These are phyloP conservation scores for Lactifluus hygrophoroides DNA, from an alignment of 768 basidiomycete species.

Conservation along the genomic window DNA sequence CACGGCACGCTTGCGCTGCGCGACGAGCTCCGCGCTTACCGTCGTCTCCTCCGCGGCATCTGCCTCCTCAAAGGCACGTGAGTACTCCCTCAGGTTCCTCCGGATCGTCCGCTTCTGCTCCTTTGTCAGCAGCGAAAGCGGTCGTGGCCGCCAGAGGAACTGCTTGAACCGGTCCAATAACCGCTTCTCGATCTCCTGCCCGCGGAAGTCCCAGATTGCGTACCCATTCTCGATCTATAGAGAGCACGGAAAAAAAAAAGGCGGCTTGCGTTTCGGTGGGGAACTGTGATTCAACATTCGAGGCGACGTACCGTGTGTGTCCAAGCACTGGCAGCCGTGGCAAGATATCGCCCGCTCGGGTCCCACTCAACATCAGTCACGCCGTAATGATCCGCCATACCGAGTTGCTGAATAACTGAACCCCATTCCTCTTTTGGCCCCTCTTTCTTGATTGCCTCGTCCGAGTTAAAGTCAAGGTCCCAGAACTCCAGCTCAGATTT, in stretches of 20 bases:
- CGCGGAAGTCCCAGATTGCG: conserved; percentile 96
- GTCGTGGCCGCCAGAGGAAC: conserved; percentile 97
- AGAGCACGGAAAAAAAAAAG: background rate
- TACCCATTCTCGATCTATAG: conserved; percentile 90
- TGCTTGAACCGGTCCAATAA: conserved; percentile 96
- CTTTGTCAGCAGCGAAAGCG: conserved; percentile 74
- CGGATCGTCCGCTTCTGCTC: conserved; percentile 83
- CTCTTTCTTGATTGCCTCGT: conserved; percentile 44
- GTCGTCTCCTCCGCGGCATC: conserved; percentile 93
- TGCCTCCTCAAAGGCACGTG: conserved; percentile 89
- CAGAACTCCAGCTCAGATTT: conserved; percentile 99
- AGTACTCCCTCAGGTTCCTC: conserved; percentile 86
- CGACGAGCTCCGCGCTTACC: conserved; percentile 88
- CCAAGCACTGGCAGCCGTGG: conserved; percentile 93
- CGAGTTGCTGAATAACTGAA: conserved; percentile 74
- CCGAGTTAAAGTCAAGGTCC: conserved; percentile 86
- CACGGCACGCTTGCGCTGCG: conserved; percentile 81
- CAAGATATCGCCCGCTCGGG: conserved; percentile 87
- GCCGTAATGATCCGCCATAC: conserved; percentile 89
- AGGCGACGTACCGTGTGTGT: conserved; percentile 65
- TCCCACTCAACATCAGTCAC: conserved; percentile 99
- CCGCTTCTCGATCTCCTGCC: conserved; percentile 86
- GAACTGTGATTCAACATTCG: no score
- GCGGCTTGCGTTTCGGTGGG: background rate
- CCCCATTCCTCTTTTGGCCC: conserved; percentile 69